Evolutionary conservation across 176 grass and related monocot species (phyloP).

Genomic region (Thinopyrum elongatum): DNA sequence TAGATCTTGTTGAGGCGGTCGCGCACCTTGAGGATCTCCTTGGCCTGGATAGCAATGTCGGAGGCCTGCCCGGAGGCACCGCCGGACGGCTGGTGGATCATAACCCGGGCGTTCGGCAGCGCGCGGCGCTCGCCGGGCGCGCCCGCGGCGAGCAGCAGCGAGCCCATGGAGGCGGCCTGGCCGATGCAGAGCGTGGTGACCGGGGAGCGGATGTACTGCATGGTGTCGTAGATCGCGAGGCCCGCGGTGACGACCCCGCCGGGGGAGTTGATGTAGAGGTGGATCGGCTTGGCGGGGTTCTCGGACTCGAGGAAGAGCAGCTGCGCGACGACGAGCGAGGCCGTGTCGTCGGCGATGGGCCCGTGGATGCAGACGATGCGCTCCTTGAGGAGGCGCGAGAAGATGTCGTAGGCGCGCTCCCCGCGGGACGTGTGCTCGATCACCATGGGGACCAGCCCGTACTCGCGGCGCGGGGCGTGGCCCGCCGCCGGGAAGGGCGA

Average conservation of each 20-base stretch:
- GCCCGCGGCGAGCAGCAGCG: constrained; percentile 81
- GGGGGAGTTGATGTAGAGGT: constrained; percentile 97
- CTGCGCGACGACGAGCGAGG: constrained; percentile 81
- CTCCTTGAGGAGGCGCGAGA: constrained; percentile 91
- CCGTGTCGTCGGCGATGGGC: constrained; percentile 70
- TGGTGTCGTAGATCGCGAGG: constrained; percentile 95
- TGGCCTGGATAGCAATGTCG: constrained; percentile 87
- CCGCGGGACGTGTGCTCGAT: constrained; percentile 90
- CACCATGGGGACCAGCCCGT: constrained; percentile 81
- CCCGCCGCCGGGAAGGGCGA: constrained; percentile 6
- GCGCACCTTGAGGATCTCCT: constrained; percentile 95
- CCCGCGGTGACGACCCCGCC: constrained; percentile 83
- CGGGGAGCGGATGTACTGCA: constrained; percentile 89
- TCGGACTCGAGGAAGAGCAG: constrained; percentile 96
- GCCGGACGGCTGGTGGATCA: constrained; percentile 96
- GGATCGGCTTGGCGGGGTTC: constrained; percentile 87
- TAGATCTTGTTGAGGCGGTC: constrained; percentile 91
- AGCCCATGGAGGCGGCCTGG: constrained; percentile 94
- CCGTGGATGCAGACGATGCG: constrained; percentile 93
- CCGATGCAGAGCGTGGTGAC: constrained; percentile 94
- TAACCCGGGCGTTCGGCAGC: constrained; percentile 80
- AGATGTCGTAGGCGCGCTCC: constrained; percentile 84
- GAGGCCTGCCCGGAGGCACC: constrained; percentile 69
- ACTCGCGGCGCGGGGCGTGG: constrained; percentile 39
- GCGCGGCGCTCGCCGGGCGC: constrained; percentile 73